Conservation (phyloP, 2,329 filamentous ascomycete genomes). For the Hypoxylon sp. region DNA sequence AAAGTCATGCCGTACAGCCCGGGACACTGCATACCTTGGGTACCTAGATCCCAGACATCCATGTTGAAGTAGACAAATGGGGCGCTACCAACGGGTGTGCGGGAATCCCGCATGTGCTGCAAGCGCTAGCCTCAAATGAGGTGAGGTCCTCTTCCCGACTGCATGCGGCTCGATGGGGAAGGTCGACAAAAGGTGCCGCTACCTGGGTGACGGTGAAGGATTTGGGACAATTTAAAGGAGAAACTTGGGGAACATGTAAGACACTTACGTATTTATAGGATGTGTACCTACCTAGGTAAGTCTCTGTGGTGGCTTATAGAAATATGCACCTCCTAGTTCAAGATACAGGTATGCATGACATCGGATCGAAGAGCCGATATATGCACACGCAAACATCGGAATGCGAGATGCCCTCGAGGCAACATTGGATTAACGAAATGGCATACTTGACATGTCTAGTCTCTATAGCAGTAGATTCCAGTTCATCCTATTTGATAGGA, state of each 20-base stretch:
- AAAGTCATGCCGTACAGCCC: conserved; percentile 2
- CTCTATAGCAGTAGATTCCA: conserved; percentile 9
- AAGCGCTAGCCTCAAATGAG: conserved; percentile 9
- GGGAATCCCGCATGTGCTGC: not conserved
- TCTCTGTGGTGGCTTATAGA: conserved; percentile 8
- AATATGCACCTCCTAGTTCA: not conserved
- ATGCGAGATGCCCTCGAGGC: conserved; percentile 12
- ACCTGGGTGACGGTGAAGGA: not conserved
- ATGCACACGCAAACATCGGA: conserved; percentile 3
- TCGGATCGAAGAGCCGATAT: conserved; percentile 7
- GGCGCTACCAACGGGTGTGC: not conserved
- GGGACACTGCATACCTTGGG: conserved; percentile 11
- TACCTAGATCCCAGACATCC: not conserved
- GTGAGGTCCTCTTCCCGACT: not conserved
- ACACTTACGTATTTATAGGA: too few relatives aligned
- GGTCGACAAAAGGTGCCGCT: not conserved
- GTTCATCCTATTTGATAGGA: not conserved
- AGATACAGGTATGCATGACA: not conserved
- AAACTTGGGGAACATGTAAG: not conserved
- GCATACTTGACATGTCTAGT: not conserved
- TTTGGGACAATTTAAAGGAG: not conserved
- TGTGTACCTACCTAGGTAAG: not conserved
- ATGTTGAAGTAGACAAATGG: not conserved
- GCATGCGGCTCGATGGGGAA: conserved; percentile 6
- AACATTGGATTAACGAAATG: conserved; percentile 7